phyloP scores from a whole-genome alignment of 108 stramenopile species.

The Discostella pseudostelligera region DNA sequence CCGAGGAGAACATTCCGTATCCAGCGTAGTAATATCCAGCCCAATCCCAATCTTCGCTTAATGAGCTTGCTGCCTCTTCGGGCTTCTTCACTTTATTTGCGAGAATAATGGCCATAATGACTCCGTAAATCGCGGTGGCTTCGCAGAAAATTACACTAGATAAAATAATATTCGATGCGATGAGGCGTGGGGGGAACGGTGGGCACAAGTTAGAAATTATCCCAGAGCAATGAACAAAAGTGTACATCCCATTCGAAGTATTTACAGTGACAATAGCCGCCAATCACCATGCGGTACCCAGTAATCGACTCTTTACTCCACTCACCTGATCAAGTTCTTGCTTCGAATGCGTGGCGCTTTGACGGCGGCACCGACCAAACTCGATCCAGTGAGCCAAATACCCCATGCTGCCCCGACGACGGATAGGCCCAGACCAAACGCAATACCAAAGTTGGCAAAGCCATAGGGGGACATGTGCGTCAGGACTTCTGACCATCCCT shows the following conservation, averaged over 20 bases:
- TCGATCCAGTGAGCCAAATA: slow-evolving; percentile 96
- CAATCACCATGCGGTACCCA: too few species aligned
- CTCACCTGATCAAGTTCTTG: slow-evolving; percentile 96
- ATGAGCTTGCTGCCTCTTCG: slow-evolving; percentile 55
- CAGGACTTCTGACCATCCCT: slow-evolving; percentile 96
- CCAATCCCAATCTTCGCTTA: slow-evolving; percentile 83
- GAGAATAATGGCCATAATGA: slow-evolving; percentile 99
- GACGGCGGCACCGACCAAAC: slow-evolving; percentile 97
- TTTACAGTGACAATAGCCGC: neutral
- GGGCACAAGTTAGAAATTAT: neutral
- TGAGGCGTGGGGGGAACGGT: slow-evolving; percentile 1
- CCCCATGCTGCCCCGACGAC: slow-evolving; percentile 98
- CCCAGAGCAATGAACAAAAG: neutral
- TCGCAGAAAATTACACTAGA: slow-evolving; percentile 99
- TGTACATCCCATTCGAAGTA: neutral
- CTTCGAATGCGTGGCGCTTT: slow-evolving; percentile 98
- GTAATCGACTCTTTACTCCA: slow-evolving; percentile 1
- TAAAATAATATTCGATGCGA: neutral
- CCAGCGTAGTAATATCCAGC: slow-evolving; percentile 93
- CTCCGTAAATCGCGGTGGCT: slow-evolving; percentile 99
- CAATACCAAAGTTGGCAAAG: slow-evolving; percentile 95
- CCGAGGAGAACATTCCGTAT: slow-evolving; percentile 96
- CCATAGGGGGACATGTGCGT: slow-evolving; percentile 98
- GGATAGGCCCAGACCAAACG: slow-evolving; percentile 93
- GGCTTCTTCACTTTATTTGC: slow-evolving; percentile 93